phyloP scores from a whole-genome alignment of 208 protist genomes.

The Hexamita inflata region DNA sequence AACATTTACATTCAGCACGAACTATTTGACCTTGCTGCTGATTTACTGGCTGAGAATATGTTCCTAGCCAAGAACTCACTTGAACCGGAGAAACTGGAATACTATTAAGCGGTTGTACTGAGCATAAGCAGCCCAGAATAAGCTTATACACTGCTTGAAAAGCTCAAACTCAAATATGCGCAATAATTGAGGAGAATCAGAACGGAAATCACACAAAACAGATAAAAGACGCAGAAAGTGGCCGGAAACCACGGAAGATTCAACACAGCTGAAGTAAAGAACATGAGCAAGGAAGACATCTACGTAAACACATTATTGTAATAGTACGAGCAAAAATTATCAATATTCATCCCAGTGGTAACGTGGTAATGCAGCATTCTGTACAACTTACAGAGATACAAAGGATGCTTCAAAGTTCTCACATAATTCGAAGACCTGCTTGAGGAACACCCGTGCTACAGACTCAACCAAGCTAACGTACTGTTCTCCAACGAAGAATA shows the following conservation, averaged over 20 bases:
- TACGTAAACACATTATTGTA: not conserved
- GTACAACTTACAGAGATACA: not conserved
- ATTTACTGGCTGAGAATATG: conserved; percentile 3
- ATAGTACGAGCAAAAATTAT: conserved; percentile 8
- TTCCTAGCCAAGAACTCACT: not conserved
- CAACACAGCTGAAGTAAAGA: not conserved
- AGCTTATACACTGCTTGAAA: not conserved
- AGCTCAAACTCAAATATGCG: conserved; percentile 4
- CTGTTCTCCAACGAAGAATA: conserved; percentile 17
- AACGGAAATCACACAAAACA: not conserved
- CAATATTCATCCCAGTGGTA: conserved; percentile 13
- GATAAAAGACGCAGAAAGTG: not conserved
- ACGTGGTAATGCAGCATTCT: conserved; percentile 6
- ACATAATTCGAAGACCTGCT: not conserved
- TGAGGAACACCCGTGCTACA: not conserved
- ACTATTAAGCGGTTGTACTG: conserved; percentile 6
- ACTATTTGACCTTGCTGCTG: conserved; percentile 21
- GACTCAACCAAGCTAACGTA: conserved; percentile 11
- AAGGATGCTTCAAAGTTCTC: not conserved
- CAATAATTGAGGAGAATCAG: not conserved
- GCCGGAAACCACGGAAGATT: not conserved
- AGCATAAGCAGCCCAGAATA: not conserved
- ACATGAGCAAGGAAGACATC: conserved; percentile 16
- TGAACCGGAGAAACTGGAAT: conserved; percentile 12
- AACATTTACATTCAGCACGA: conserved; percentile 24